phyloP scores from a whole-genome alignment of 176 grass and related monocot genomes.

The Alopecurus myosuroides region DNA sequence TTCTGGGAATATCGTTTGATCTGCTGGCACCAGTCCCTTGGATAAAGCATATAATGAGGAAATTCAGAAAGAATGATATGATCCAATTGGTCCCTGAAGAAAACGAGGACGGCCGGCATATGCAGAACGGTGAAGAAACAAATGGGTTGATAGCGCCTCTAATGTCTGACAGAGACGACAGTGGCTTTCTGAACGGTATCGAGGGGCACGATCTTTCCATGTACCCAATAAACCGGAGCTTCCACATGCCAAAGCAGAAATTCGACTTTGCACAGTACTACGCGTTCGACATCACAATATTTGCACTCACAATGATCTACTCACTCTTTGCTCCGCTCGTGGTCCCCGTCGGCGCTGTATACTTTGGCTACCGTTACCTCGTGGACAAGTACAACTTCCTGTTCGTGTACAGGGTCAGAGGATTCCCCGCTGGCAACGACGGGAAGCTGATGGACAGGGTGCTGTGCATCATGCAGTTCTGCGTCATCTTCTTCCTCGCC shows the following conservation, averaged over 20 bases:
- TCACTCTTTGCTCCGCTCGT: constrained; percentile 86
- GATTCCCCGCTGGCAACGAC: constrained; percentile 94
- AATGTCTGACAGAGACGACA: constrained; percentile 57
- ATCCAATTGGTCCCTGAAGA: constrained; percentile 91
- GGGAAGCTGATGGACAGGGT: constrained; percentile 96
- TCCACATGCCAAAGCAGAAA: constrained; percentile 90
- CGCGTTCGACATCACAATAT: constrained; percentile 95
- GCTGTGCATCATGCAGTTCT: constrained; percentile 96
- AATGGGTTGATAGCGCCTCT: constrained; percentile 67
- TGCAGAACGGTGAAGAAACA: constrained; percentile 54
- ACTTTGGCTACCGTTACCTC: constrained; percentile 98
- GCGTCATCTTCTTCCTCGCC: constrained; percentile 88
- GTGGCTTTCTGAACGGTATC: constrained; percentile 49
- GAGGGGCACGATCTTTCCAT: constrained; percentile 78
- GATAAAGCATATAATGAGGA: constrained; percentile 96
- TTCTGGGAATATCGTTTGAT: constrained; percentile 98
- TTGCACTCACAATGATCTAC: constrained; percentile 97
- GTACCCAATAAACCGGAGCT: constrained; percentile 86
- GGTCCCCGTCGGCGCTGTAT: constrained; percentile 83
- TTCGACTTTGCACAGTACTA: constrained; percentile 99
- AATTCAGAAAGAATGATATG: constrained; percentile 99
- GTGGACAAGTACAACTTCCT: constrained; percentile 99
- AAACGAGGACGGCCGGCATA: constrained; percentile 63
- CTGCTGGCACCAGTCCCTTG: constrained; percentile 86
- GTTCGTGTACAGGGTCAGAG: constrained; percentile 92